Evolutionary conservation across 805 yeast genomes (phyloP), one percentile per base, ranked within the genome.

Genomic region (Metschnikowia borealis): DNA sequence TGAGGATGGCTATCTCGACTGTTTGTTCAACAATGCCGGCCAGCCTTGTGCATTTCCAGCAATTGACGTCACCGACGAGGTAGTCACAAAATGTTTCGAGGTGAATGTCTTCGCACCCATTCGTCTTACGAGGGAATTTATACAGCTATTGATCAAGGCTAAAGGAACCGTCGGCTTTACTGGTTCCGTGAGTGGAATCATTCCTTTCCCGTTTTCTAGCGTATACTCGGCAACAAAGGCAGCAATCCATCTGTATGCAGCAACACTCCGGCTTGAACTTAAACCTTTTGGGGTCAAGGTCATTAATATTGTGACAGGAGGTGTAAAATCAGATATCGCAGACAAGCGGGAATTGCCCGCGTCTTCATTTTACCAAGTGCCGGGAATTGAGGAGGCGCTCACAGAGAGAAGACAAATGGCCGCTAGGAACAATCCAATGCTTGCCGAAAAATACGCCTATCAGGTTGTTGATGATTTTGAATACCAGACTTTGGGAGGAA

Each of bases 21-120:
- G 84, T 8, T 65, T 87, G 47, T 85, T 74, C 68, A 87, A 87
- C 65, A 87, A 87, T 63, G 95, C 95, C 1, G 91, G 91, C 15
- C 84, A 79, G 57, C 77, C 89, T 18, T 87, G 91, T 59, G 79
- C 87, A 0, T 73, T 82, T 47, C 88, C 94, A 0, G 88, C 87
- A 0, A 54, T 78, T 43, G 94, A 86, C 65, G 85, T 82, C 2
- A 67, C 77, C 3, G 83, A 85, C 61, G 83, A 75, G 11, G 74
- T 66, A 33, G 57, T 82, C 29, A 68, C 65, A 34, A 75, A 75
- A 54, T 78, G 83, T 49, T 81, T 80, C 61, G 75, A 79, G 45
- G 88, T 84, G 18, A 87, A 87, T 61, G 87, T 87, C 0, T 76
- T 78, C 62, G 94, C 87, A 0, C 87, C 87, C 3, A 73, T 85